Base-by-base conservation (phyloP, 768 basidiomycete genomes). In the Lepiota subincarnata region DNA sequence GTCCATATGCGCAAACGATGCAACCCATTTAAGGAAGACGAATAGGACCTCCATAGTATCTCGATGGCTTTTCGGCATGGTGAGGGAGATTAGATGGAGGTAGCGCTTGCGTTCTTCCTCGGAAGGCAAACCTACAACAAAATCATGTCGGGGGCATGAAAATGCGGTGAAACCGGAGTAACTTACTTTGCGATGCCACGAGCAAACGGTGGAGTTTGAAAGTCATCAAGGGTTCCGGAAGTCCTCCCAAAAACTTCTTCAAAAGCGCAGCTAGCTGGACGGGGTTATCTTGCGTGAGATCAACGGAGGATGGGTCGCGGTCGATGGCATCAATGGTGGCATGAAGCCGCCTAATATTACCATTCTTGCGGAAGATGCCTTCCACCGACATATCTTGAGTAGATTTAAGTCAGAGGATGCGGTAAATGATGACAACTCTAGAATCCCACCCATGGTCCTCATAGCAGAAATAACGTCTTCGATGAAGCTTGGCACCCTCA, bases 21-120 rank as follows among this genome's bases (percentile, higher is more conserved):
- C 96, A 10, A 99, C 97, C 97, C 97, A 99, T 71, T 98, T 97
- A 60, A 99, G 79, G 75, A 99, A 99, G 26, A 97, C 95, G 65
- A 97, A 98, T 47, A 99, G 74, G 47, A 97, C 92, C 70, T 99
- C 97, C 83, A 97, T 84, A 16, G 96, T 98, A 70, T 99, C 97
- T 58, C 97, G 86, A 68, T 99, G 92, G 57, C 83, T 82, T 72
- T 92, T 93, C 31, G 97, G 97, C 64, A 99, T 73, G 6, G 98
- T 74, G 53, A 95, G 74, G 38, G 87, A 87, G 13, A 94, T 75
- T 59, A 96, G 78, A 67, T 98, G 95, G 22, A 98, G 78, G 62
- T 87, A 81, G 48, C 89, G 86, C 60, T 80, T 82, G 42, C 93
- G 84, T 44, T 98, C 93, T 35, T 80, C 80, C 22, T 88, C 86